Conservation (phyloP, 331 rosid species). For the Pyrus hybrid region DNA sequence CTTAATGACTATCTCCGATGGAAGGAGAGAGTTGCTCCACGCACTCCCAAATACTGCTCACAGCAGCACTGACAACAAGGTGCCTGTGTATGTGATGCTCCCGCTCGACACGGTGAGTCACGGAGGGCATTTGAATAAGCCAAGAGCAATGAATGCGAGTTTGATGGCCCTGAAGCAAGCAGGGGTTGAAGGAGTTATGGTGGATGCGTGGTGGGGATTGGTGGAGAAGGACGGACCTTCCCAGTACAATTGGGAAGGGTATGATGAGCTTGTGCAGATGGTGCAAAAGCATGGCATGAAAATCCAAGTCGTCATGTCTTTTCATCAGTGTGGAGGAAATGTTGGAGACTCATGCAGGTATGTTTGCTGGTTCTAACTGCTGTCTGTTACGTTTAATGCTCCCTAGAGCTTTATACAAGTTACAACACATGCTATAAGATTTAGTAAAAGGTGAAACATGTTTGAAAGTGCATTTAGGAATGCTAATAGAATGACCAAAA, state of each 20-base stretch:
- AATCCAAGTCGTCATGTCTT: constrained; percentile 90
- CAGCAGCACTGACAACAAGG: constrained; percentile 23
- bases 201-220: constrained; percentile 98
- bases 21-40: constrained; percentile 40
- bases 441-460: too few relatives aligned
- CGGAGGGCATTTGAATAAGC: constrained; percentile 61
- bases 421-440: too few relatives aligned
- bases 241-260: constrained; percentile 75
- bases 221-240: constrained; percentile 83
- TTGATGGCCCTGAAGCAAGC: constrained; percentile 84
- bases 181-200: constrained; percentile 92
- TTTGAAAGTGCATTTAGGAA: too few relatives aligned
- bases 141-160: constrained; percentile 75
- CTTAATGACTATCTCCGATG: constrained; percentile 12
- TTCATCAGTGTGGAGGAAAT: constrained; percentile 97
- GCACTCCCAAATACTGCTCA: constrained; percentile 7
- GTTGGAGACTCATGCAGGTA: constrained; percentile 98
- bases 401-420: not conserved
- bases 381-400: not conserved
- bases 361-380: not conserved
- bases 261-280: constrained; percentile 73
- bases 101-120: constrained; percentile 66
- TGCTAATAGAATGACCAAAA: too few relatives aligned
- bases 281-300: constrained; percentile 78
- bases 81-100: constrained; percentile 82